Conservation (phyloP, 1,284 basidiomycete species). For the Psilocybe mexicana region DNA sequence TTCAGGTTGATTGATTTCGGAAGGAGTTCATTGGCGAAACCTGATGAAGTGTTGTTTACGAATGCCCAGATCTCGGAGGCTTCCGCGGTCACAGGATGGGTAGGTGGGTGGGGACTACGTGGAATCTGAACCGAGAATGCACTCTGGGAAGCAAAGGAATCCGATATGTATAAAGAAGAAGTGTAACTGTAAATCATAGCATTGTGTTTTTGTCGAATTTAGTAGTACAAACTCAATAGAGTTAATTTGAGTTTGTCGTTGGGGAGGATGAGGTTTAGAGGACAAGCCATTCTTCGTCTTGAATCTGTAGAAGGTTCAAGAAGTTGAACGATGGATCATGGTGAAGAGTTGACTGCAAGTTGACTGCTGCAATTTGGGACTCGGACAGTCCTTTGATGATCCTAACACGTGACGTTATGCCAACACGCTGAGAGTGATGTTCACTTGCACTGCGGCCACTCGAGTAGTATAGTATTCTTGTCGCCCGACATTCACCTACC, state of each 20-base stretch:
- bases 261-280: too few relatives aligned
- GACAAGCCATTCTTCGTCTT: too few relatives aligned
- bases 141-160: background rate
- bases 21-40: constrained; percentile 13
- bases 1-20: constrained; percentile 60
- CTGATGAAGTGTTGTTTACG: background rate
- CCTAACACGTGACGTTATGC: background rate
- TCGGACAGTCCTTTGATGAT: too few relatives aligned
- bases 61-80: background rate
- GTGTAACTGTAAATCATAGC: background rate
- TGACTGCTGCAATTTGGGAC: too few relatives aligned
- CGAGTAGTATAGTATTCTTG: background rate
- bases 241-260: too few relatives aligned
- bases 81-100: constrained; percentile 1
- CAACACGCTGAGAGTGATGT: background rate
- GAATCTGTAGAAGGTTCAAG: too few relatives aligned
- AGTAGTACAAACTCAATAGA: too few relatives aligned
- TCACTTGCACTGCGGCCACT: too few relatives aligned
- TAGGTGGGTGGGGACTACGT: background rate
- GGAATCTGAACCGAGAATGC: background rate
- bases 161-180: too few relatives aligned
- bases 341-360: too few relatives aligned
- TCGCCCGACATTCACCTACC: background rate
- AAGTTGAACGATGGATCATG: too few relatives aligned
- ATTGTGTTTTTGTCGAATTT: too few relatives aligned